These are phyloP conservation scores for Wallacemonas sp. DNA, from an alignment of 208 protist genomes.

Conservation along the genomic window DNA sequence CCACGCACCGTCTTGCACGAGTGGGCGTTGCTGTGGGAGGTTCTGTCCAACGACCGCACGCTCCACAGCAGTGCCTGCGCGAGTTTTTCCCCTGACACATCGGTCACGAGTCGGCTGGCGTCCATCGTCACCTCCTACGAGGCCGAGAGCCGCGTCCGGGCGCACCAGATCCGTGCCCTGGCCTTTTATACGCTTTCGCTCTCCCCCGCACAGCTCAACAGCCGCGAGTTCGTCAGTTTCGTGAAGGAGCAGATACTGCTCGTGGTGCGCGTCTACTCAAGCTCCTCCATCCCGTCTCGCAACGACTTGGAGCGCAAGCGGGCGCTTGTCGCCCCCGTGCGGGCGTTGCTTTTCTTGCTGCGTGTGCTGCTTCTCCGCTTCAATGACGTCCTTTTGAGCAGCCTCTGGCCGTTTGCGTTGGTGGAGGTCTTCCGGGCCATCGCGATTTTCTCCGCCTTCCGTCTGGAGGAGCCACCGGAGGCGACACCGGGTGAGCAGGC, in stretches of 20 bases:
- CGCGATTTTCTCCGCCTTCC: not conserved
- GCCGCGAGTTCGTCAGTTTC: constrained; percentile 40
- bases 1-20: constrained; percentile 31
- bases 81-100: constrained; percentile 18
- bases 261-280: constrained; percentile 28
- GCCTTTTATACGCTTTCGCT: constrained; percentile 36
- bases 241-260: constrained; percentile 46
- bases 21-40: constrained; percentile 38
- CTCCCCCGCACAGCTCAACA: constrained; percentile 16
- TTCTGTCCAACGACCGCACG: constrained; percentile 22
- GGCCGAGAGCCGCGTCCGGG: constrained; percentile 38
- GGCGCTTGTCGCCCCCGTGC: constrained; percentile 29
- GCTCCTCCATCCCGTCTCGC: constrained; percentile 7
- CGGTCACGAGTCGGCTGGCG: constrained; percentile 25
- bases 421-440: constrained; percentile 34
- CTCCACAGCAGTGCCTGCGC: constrained; percentile 21
- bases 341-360: constrained; percentile 51
- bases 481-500: not conserved
- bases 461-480: not conserved
- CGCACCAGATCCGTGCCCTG: constrained; percentile 30
- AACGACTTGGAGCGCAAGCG: constrained; percentile 21
- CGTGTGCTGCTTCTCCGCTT: constrained; percentile 54
- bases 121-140: constrained; percentile 41
- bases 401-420: constrained; percentile 54
- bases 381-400: constrained; percentile 28